Evolutionary conservation across 345 rosid genomes (phyloP), one percentile per base, ranked within the genome.

Genomic region (Raphanus sativus): DNA sequence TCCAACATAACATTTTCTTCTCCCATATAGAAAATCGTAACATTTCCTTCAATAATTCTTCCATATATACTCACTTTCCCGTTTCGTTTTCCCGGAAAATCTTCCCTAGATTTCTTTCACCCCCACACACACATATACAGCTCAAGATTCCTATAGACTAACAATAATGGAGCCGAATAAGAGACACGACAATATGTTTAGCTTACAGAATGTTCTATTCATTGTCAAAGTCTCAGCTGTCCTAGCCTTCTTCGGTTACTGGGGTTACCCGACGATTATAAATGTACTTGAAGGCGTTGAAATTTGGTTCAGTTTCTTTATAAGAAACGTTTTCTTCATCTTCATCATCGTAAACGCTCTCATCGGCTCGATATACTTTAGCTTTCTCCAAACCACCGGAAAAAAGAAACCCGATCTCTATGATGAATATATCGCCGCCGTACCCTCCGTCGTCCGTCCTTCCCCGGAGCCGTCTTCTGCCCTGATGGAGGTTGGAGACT

Each of bases 41-140:
- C 2, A 24, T 67, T 67, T 68, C 62, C 73, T 75, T 42, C 66
- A 30, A 26, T 10, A 62, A 30, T 69, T 52, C 16, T 36, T 28
- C 64, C n/a, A 75, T 9, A 50, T 55, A 71, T 70, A 9, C 59
- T 77, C 28, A 70, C 76, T 70, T 70, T 38, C 81, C 69, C 40
- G 60, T 52, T 48, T 63, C 42, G 26, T 33, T 62, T 34, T n/a
- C 63, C 48, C 36, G 66, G 13, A 64, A 64, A 28, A 55, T 70
- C 4, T 59, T 8, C 25, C 45, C 6, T 48, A 71, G 13, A 63
- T 56, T 32, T 64, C 2, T 52, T 36, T 54, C 50, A 11, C 12
- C 12, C 3, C 54, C 2, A 55, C 50, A 4, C 26, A 21, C 40
- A 28, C 17, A 42, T 21, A 32, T 6, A 0, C 26, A 28, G 3